These are phyloP conservation scores for Suhomyces sp. DNA, from an alignment of 805 yeast genomes.

Conservation along the genomic window DNA sequence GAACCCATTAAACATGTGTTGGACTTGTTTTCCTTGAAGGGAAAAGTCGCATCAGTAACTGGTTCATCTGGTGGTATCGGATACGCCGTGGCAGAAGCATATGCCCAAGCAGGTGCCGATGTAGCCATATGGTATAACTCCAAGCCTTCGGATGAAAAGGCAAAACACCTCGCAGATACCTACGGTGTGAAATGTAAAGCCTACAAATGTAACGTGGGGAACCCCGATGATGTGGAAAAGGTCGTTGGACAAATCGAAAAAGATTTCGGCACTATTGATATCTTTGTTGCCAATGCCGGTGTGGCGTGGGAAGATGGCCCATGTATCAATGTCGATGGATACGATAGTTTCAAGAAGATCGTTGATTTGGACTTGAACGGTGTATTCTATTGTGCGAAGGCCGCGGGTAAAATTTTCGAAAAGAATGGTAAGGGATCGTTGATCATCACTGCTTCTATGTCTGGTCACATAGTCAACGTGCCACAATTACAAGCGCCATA, in stretches of 20 bases:
- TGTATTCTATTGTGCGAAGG: constrained; percentile 43
- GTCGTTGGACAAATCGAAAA: constrained; percentile 49
- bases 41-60: constrained; percentile 80
- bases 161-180: constrained; percentile 50
- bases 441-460: constrained; percentile 45
- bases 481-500: constrained; percentile 47
- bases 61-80: constrained; percentile 88
- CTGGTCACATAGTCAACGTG: constrained; percentile 46
- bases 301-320: constrained; percentile 48
- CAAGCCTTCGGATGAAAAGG: constrained; percentile 58
- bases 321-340: constrained; percentile 34
- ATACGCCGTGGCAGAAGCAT: constrained; percentile 75
- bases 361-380: constrained; percentile 41
- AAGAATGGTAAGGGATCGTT: constrained; percentile 42
- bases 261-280: constrained; percentile 79
- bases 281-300: constrained; percentile 89
- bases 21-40: constrained; percentile 74
- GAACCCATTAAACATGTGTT: constrained; percentile 49
- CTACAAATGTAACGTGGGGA: constrained; percentile 57
- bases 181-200: constrained; percentile 65
- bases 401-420: constrained; percentile 38
- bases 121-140: constrained; percentile 65
- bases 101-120: constrained; percentile 84
- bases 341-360: constrained; percentile 33
- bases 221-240: constrained; percentile 46